Percentiles rank a stretch among this genome's conserved stretches.
phyloP scores from a whole-genome alignment of 176 grass and related monocot species.

The Echinochloa phyllopogon region DNA sequence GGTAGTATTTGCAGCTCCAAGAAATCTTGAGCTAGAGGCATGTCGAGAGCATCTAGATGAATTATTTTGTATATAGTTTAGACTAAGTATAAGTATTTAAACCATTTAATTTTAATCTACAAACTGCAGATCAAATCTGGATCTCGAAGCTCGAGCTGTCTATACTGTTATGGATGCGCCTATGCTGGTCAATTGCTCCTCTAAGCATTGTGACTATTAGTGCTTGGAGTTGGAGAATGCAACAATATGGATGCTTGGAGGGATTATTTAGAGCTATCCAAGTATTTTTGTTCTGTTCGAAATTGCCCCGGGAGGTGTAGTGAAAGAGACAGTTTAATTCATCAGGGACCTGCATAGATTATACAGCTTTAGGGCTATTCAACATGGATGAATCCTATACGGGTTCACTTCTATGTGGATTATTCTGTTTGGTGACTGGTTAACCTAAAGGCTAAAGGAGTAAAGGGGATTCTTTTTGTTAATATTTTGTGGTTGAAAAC shows the following conservation, averaged over 20 bases:
- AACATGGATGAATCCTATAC: not conserved
- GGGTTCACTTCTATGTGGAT: not conserved
- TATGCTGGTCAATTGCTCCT: not conserved
- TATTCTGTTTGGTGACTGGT: slow-evolving; percentile 4
- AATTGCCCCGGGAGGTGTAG: not conserved
- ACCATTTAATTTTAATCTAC: not conserved
- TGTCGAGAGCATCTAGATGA: not conserved
- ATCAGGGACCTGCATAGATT: not conserved
- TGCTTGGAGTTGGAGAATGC: not conserved
- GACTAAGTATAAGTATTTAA: not conserved
- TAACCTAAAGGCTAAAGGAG: not conserved
- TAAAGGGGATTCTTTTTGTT: not conserved
- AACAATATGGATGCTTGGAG: slow-evolving; percentile 4
- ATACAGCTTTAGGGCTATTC: not conserved
- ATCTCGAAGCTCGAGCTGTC: not conserved
- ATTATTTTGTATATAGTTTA: not conserved
- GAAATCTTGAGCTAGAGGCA: not conserved
- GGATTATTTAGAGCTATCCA: not conserved
- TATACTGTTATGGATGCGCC: not conserved
- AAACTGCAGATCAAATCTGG: not conserved
- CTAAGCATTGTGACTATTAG: not conserved
- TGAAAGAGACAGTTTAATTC: not conserved
- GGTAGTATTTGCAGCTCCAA: not conserved
- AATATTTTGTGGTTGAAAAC: not conserved
- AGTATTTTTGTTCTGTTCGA: not conserved